Conservation (phyloP, 2,329 filamentous ascomycete species). For the Cryphonectria radicalis region DNA sequence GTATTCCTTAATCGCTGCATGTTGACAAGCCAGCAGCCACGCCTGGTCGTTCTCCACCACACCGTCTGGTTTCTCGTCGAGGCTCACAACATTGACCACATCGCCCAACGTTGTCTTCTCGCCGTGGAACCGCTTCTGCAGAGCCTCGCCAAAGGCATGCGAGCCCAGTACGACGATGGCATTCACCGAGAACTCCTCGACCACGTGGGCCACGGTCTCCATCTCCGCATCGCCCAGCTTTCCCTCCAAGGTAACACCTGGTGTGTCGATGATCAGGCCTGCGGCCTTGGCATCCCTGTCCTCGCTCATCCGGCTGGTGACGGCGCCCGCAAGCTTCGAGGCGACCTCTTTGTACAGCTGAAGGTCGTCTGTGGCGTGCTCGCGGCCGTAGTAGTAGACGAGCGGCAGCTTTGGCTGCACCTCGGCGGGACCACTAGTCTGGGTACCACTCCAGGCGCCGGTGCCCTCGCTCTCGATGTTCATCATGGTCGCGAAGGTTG, state of each 20-base stretch:
- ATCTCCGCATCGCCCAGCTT: slow-evolving; percentile 58
- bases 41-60: slow-evolving; percentile 75
- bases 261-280: slow-evolving; percentile 86
- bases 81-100: slow-evolving; percentile 71
- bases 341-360: slow-evolving; percentile 74
- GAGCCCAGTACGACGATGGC: slow-evolving; percentile 83
- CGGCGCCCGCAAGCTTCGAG: slow-evolving; percentile 77
- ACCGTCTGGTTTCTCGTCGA: slow-evolving; percentile 80
- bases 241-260: slow-evolving; percentile 68
- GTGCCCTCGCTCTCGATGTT: slow-evolving; percentile 74
- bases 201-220: slow-evolving; percentile 80
- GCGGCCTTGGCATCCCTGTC: slow-evolving; percentile 72
- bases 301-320: slow-evolving; percentile 76
- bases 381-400: slow-evolving; percentile 84
- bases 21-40: slow-evolving; percentile 74
- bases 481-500: slow-evolving; percentile 84
- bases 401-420: slow-evolving; percentile 91
- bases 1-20: slow-evolving; percentile 84
- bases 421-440: slow-evolving; percentile 85
- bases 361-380: slow-evolving; percentile 72
- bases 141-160: slow-evolving; percentile 73
- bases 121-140: slow-evolving; percentile 69
- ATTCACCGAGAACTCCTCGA: slow-evolving; percentile 70
- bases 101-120: slow-evolving; percentile 65
- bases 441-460: slow-evolving; percentile 86